Evolutionary conservation across 495 filamentous ascomycete genomes (phyloP).

Genomic region (Penicillium waksmanii): DNA sequence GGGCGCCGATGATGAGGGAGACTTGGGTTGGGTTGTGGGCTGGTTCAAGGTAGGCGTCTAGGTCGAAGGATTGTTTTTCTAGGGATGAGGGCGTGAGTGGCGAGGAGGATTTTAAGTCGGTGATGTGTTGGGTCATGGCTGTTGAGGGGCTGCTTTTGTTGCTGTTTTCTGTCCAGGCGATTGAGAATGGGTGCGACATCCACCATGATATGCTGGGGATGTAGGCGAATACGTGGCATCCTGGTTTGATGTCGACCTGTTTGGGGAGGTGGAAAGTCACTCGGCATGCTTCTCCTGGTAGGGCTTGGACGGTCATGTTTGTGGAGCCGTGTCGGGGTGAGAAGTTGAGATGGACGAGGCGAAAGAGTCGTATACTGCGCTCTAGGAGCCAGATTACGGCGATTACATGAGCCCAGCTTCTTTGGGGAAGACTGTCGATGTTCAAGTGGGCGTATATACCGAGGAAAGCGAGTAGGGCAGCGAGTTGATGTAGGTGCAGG

Average conservation of each 20-base stretch:
- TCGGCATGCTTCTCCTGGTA: conserved; percentile 58
- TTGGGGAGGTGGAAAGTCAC: conserved; percentile 77
- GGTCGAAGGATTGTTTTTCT: conserved; percentile 46
- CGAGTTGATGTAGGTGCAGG: conserved; percentile 74
- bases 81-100: conserved; percentile 30
- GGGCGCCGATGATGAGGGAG: conserved; percentile 77
- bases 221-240: conserved; percentile 82
- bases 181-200: conserved; percentile 65
- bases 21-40: conserved; percentile 56
- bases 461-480: conserved; percentile 64
- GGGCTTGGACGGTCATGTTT: conserved; percentile 50
- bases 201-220: conserved; percentile 74
- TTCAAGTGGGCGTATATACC: conserved; percentile 72
- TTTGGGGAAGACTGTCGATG: conserved; percentile 62
- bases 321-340: conserved; percentile 42
- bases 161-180: conserved; percentile 56
- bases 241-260: conserved; percentile 72
- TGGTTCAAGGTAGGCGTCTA: conserved; percentile 30
- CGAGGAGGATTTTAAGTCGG: conserved; percentile 9
- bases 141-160: conserved; percentile 22
- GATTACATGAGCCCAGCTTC: conserved; percentile 62
- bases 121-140: conserved; percentile 16
- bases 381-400: conserved; percentile 70
- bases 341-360: conserved; percentile 64
- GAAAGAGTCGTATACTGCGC: conserved; percentile 56